phyloP scores from a whole-genome alignment of 1,284 basidiomycete species.

The Melampsora americana region DNA sequence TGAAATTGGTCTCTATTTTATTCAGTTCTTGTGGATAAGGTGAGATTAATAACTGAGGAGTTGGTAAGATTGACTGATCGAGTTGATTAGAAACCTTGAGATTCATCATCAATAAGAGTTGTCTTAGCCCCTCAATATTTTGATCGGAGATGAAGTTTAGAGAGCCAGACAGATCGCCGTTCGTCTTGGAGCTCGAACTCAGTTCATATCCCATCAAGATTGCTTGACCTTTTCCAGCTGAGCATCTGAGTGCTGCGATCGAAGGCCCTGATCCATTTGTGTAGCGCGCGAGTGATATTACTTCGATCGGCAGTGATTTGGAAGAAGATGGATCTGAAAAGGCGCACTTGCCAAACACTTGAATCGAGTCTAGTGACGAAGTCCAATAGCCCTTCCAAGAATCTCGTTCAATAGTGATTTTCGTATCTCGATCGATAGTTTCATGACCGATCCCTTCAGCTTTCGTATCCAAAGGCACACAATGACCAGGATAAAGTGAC shows the following conservation, averaged over 20 bases:
- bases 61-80: not conserved
- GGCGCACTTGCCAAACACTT: not conserved
- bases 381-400: constrained; percentile 3
- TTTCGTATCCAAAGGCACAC: not conserved
- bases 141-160: not conserved
- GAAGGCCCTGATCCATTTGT: not conserved
- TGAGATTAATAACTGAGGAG: not conserved
- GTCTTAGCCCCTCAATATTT: not conserved
- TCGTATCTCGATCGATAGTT: not conserved
- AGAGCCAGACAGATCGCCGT: not conserved
- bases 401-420: not conserved
- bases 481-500: not conserved
- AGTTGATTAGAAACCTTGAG: not conserved
- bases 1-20: not conserved
- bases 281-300: not conserved
- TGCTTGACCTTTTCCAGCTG: not conserved
- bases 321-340: not conserved
- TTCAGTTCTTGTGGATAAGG: not conserved
- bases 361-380: not conserved
- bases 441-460: not conserved
- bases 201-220: not conserved
- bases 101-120: not conserved
- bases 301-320: too few species aligned
- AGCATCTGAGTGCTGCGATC: not conserved
- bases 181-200: not conserved